A percentile compares a stretch with the other conserved stretches of the same genome.
Evolutionary conservation across 1,139 yeast species (phyloP).

Genomic region (Suhomyces terraborum): DNA sequence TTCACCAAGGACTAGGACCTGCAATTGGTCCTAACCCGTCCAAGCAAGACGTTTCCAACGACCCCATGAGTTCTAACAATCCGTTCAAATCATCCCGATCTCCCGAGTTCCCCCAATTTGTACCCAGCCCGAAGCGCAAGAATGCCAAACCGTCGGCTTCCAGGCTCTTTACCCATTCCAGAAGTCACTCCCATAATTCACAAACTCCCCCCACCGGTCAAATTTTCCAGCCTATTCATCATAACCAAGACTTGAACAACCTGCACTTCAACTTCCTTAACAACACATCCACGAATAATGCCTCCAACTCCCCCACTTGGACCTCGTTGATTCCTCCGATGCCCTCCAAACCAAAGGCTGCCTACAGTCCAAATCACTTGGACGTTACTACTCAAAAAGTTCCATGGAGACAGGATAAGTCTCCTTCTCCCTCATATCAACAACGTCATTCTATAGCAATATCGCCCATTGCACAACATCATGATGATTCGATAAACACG

Average conservation of each 20-base stretch:
- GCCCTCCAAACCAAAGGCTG: conserved; percentile 22
- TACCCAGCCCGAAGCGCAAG: conserved; percentile 14
- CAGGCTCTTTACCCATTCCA: conserved; percentile 15
- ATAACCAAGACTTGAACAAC: conserved; percentile 15
- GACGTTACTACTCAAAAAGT: neutral
- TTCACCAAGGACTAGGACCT: neutral
- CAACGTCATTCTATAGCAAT: conserved; percentile 25
- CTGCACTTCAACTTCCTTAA: conserved; percentile 12
- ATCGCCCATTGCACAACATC: conserved; percentile 17
- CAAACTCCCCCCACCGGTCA: conserved; percentile 18
- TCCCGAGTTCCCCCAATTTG: conserved; percentile 10
- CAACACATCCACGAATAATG: conserved; percentile 2
- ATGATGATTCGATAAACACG: conserved; percentile 3
- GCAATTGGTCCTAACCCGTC: neutral
- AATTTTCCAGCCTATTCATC: conserved; percentile 21
- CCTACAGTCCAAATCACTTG: conserved; percentile 10
- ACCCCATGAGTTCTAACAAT: conserved; percentile 2
- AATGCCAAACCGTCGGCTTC: conserved; percentile 2
- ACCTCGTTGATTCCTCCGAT: conserved; percentile 32
- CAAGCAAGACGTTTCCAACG: neutral
- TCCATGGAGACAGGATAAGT: neutral
- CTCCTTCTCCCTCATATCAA: conserved; percentile 6
- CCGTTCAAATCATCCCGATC: conserved; percentile 6
- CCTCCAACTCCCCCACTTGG: conserved; percentile 22
- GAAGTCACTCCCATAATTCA: conserved; percentile 21